Evolutionary conservation across 192 early-diverging fungal species (phyloP).

Genomic region (Gamsiella multidivaricata): DNA sequence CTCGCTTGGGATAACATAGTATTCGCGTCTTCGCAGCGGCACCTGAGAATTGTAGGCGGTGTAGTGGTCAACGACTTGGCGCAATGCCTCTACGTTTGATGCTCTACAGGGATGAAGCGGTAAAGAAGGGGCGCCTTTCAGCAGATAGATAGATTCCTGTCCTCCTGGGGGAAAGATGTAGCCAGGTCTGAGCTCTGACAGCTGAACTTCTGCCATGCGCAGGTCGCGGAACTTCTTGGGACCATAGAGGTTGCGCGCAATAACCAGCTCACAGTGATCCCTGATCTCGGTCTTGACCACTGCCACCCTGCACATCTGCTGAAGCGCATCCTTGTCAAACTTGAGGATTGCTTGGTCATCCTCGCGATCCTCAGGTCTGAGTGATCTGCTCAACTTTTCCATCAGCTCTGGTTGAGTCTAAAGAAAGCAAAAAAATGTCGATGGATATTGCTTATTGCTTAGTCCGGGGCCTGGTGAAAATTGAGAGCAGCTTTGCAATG

Average conservation of each 20-base stretch:
- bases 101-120: constrained; percentile 49
- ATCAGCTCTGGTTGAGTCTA: constrained; percentile 42
- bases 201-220: constrained; percentile 44
- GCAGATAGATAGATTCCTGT: constrained; percentile 50
- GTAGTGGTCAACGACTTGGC: constrained; percentile 48
- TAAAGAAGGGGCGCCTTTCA: constrained; percentile 44
- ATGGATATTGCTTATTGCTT: too few relatives aligned
- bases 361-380: constrained; percentile 37
- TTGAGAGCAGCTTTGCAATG: too few relatives aligned
- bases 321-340: constrained; percentile 50
- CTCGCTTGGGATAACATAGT: constrained; percentile 32
- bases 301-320: constrained; percentile 48
- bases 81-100: constrained; percentile 43
- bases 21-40: constrained; percentile 39
- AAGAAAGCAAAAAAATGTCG: too few relatives aligned
- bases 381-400: constrained; percentile 39
- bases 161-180: constrained; percentile 50
- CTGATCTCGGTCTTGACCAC: constrained; percentile 43
- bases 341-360: constrained; percentile 48
- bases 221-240: constrained; percentile 51
- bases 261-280: constrained; percentile 49
- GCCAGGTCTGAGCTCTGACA: constrained; percentile 35
- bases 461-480: too few relatives aligned
- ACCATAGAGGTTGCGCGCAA: constrained; percentile 47
- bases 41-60: constrained; percentile 46